Evolutionary conservation across 2,329 filamentous ascomycete genomes (phyloP), one percentile per base, ranked within the genome.

Genomic region (Ascochyta rabiei): DNA sequence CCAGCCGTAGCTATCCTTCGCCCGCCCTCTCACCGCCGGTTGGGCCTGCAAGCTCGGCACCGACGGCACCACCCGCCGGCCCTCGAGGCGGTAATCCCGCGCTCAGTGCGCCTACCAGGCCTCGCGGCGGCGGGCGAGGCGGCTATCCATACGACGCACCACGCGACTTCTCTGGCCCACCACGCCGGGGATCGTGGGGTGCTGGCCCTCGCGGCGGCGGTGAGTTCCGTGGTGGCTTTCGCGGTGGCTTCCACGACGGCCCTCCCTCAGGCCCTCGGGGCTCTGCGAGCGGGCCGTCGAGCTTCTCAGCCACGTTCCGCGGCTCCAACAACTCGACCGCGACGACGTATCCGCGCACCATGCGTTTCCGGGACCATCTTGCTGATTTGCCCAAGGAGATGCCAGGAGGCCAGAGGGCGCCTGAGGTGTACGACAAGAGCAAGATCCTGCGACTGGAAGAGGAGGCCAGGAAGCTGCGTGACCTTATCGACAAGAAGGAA

Each of bases 401-500:
- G 15, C 75, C 77, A 2, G 79, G 79, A 16, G 80, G 80, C 2
- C 71, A 74, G 48, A 77, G 75, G 54, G 72, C 74, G 21, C 76
- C 76, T 15, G 75, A 79, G 18, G 44, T 77, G 6, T 71, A 76
- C 50, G 78, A 81, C 52, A 73, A 69, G 56, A 75, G 72, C 39
- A 77, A 76, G 54, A 68, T 81, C 8, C 60, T 71, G 42, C 79
- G 77, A 62, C 62, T 82, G 12, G 78, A 81, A 53, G 77, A 81
- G 9, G 79, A 82, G 43, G 75, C 78, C 1, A 73, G 77, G 55
- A 77, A 72, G 61, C 56, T 82, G 56, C 66, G 79, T 21, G 71
- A 76, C 54, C 56, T 71, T 57, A 80, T 82, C 48, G 79, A 79
- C 35, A 77, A 77, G 57, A 80, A 78, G 62, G 78, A 82, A 59